Conservation (phyloP, 2,329 filamentous ascomycete species). For the Aspergillus sp. region DNA sequence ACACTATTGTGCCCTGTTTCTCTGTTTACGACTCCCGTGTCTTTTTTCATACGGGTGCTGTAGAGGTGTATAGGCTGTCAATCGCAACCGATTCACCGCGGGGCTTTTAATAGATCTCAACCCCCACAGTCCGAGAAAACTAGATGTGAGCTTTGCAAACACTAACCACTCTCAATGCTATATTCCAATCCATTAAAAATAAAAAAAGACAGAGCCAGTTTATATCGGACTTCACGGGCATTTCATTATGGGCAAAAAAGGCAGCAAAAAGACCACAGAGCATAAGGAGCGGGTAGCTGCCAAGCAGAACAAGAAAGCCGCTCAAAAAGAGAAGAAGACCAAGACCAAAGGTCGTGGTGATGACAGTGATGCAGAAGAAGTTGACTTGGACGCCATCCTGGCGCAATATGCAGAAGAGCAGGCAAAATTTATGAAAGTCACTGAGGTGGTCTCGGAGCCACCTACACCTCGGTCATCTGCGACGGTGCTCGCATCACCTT, state of each 20-base stretch:
- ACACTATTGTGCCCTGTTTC: no score
- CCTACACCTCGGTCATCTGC: constrained; percentile 72
- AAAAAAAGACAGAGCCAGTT: neutral
- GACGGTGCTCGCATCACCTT: constrained; percentile 74
- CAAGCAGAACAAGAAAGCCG: constrained; percentile 82
- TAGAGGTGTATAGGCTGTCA: no score
- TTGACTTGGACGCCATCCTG: constrained; percentile 86
- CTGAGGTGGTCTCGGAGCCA: constrained; percentile 64
- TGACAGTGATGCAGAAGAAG: constrained; percentile 83
- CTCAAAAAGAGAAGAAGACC: constrained; percentile 67
- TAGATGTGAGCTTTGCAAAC: no score
- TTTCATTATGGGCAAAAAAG: constrained; percentile 43
- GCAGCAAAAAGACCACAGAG: constrained; percentile 51
- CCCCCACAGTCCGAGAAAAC: constrained; percentile 1
- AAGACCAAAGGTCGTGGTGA: constrained; percentile 50
- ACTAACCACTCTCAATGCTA: no score
- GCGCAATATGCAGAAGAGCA: constrained; percentile 90
- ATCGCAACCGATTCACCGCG: no score
- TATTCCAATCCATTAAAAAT: neutral
- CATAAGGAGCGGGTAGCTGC: constrained; percentile 50
- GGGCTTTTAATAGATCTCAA: constrained; percentile 1
- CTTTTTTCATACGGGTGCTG: no score
- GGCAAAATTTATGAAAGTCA: constrained; percentile 88
- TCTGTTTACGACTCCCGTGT: no score
- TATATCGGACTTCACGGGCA: no score